Evolutionary conservation across 2,329 filamentous ascomycete species (phyloP).

Genomic region (Diaporthe ilicicola): DNA sequence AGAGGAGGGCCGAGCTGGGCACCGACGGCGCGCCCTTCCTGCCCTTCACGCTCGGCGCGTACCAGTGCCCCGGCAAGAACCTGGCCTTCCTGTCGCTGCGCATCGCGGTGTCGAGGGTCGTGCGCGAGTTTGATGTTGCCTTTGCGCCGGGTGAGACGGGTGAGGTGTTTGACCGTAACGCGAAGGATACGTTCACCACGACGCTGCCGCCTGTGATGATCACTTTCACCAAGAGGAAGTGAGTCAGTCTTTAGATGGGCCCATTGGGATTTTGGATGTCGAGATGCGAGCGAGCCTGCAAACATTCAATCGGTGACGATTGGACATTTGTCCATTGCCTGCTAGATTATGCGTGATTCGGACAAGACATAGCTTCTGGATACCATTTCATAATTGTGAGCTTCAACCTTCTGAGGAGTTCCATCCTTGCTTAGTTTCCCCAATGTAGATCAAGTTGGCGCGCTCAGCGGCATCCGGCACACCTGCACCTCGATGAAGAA

Average conservation of each 20-base stretch:
- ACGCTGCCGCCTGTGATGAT: constrained; percentile 32
- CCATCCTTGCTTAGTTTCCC: neutral
- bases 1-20: constrained; percentile 35
- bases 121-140: constrained; percentile 35
- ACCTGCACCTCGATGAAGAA: neutral
- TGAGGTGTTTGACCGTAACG: constrained; percentile 36
- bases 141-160: constrained; percentile 38
- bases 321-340: neutral
- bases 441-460: neutral
- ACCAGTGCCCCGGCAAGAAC: constrained; percentile 38
- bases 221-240: constrained; percentile 29
- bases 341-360: too few species aligned
- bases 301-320: too few species aligned
- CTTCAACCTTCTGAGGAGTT: too few species aligned
- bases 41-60: constrained; percentile 37
- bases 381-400: too few species aligned
- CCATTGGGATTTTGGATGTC: too few species aligned
- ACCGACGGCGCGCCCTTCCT: constrained; percentile 37
- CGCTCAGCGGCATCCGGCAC: neutral
- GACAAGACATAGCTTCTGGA: too few species aligned
- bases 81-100: constrained; percentile 36
- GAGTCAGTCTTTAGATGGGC: too few species aligned
- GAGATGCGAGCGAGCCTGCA: neutral
- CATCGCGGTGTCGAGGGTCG: constrained; percentile 33
- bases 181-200: constrained; percentile 36